phyloP scores from a whole-genome alignment of 1,284 basidiomycete species.

The Tranzscheliella williamsii region DNA sequence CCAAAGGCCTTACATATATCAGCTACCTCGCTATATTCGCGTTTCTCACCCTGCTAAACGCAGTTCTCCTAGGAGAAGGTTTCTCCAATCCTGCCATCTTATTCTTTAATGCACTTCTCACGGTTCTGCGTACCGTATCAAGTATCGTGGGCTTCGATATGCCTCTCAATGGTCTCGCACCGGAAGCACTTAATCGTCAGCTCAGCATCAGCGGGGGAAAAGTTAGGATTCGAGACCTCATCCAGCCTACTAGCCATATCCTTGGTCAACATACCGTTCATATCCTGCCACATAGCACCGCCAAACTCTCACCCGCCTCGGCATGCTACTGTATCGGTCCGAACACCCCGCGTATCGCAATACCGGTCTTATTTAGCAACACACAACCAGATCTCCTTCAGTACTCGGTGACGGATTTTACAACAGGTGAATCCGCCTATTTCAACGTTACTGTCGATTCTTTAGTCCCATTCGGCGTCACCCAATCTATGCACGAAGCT shows the following conservation, averaged over 20 bases:
- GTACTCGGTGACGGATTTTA: constrained; percentile 77
- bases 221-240: constrained; percentile 61
- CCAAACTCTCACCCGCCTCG: constrained; percentile 71
- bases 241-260: constrained; percentile 67
- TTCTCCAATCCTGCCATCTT: constrained; percentile 20
- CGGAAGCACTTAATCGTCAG: constrained; percentile 65
- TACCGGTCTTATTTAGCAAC: constrained; percentile 87
- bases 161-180: constrained; percentile 47
- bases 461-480: constrained; percentile 62
- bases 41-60: constrained; percentile 26
- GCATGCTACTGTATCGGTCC: constrained; percentile 70
- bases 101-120: constrained; percentile 13
- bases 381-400: constrained; percentile 74
- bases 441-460: constrained; percentile 74
- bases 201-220: constrained; percentile 60
- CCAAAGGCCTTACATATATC: constrained; percentile 28
- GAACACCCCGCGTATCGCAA: constrained; percentile 67
- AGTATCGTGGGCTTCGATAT: constrained; percentile 34
- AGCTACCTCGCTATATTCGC: constrained; percentile 35
- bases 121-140: constrained; percentile 6
- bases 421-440: constrained; percentile 65
- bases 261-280: constrained; percentile 84
- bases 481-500: constrained; percentile 5
- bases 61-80: constrained; percentile 23
- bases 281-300: constrained; percentile 79